Conservation (phyloP, 1,284 basidiomycete species). For the Moesziomyces parantarcticus region DNA sequence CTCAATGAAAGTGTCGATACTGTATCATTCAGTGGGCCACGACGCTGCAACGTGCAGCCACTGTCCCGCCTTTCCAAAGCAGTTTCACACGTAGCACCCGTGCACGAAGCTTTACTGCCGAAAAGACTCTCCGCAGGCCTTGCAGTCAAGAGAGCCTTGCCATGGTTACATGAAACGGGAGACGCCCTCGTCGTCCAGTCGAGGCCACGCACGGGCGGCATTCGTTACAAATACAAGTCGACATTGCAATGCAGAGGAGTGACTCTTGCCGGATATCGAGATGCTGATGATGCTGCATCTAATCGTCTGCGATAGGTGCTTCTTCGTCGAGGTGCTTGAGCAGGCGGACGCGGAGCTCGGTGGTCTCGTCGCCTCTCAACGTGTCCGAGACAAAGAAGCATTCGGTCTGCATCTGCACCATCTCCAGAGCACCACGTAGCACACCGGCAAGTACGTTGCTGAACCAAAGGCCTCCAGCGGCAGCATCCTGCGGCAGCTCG, state of each 20-base stretch:
- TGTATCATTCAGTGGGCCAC: no score
- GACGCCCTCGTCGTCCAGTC: no score
- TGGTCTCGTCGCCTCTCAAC: slow-evolving; percentile 90
- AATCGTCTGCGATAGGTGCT: slow-evolving; percentile 69
- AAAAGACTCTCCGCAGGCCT: no score
- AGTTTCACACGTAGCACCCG: no score
- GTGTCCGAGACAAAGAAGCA: slow-evolving; percentile 89
- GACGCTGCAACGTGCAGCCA: no score
- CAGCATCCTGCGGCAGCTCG: slow-evolving; percentile 89
- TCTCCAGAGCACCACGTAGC: slow-evolving; percentile 90
- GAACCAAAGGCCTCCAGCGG: slow-evolving; percentile 82
- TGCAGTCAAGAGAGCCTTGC: no score
- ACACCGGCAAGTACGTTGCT: slow-evolving; percentile 96
- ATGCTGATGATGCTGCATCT: background rate
- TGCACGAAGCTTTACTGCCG: no score
- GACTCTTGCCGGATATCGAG: background rate
- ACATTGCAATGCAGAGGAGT: background rate
- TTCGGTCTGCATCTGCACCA: slow-evolving; percentile 98
- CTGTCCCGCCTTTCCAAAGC: no score
- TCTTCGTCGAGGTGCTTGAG: slow-evolving; percentile 95
- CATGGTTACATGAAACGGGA: no score
- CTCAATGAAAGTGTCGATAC: no score
- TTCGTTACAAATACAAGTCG: no score
- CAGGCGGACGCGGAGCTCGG: slow-evolving; percentile 90
- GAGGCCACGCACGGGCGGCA: no score